Base-by-base conservation (phyloP, 1,284 basidiomycete genomes). In the Sporisorium exsertum region DNA sequence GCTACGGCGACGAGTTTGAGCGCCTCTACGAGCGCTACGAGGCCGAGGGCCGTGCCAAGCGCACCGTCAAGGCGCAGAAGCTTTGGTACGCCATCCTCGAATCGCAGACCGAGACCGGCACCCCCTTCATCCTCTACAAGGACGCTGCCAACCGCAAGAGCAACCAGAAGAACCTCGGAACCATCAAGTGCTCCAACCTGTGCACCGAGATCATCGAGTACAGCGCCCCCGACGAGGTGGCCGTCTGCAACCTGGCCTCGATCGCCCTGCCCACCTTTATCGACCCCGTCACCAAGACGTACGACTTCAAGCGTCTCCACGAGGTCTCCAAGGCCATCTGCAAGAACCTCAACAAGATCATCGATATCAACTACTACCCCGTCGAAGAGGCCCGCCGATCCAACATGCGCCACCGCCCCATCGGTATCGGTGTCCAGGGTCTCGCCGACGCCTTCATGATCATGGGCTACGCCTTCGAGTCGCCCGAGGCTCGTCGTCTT, bases 151-250 rank as follows among this genome's bases (percentile, higher is more conserved):
- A 87, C 81, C 81, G 85, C 81, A 80, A 82, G 85, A 79, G 75
- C 42, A 99, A 99, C 88, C 97, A 99, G 87, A 92, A 96, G 88
- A 97, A 99, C 87, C 90, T 99, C 43, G 97, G 97, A 54, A 97
- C 94, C 20, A 99, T 99, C 91, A 99, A 98, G 89, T 97, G 94
- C 6, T 98, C 96, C 67, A 99, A 99, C 87, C 88, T 99, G 49
- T 99, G 97, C 89, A 98, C 96, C 13, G 97, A 99, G 87, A 99
- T 99, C 86, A 93, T 99, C 86, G 94, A 99, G 87, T 99, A 98
- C 88, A 96, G 94, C 58, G 90, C 96, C 13, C 95, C 96, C 0
- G 97, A 99, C 67, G 97, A 99, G 88, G 95, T 93, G 1, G 97
- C 97, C 53, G 97, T 99, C 49, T 99, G 97, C 90, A 99, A 99